Evolutionary conservation across 1,284 basidiomycete genomes (phyloP).

Genomic region (Phellopilus nigrolimitatus): DNA sequence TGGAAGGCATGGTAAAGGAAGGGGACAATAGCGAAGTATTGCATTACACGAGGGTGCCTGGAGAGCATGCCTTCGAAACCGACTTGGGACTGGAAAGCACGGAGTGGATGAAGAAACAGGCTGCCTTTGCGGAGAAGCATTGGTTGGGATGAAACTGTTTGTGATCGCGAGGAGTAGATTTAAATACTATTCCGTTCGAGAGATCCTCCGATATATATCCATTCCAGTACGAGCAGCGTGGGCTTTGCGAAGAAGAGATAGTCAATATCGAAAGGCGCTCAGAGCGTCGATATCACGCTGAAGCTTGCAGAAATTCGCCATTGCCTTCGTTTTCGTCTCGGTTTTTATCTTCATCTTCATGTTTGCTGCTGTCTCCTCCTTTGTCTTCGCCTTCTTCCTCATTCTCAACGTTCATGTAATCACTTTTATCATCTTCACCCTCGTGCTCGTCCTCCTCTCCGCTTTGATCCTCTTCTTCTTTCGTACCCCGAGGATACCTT

Average conservation of each 20-base stretch:
- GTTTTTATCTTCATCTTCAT: too few species aligned
- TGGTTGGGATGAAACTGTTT: slow-evolving; percentile 8
- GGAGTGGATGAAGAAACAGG: slow-evolving; percentile 11
- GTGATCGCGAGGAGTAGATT: too few species aligned
- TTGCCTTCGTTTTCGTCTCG: too few species aligned
- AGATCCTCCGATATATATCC: neutral
- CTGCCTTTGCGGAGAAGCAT: neutral
- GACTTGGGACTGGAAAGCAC: neutral
- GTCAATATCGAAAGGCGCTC: too few species aligned
- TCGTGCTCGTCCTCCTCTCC: neutral
- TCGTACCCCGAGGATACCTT: neutral
- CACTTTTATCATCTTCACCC: neutral
- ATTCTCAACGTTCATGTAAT: too few species aligned
- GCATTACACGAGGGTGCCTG: slow-evolving; percentile 8
- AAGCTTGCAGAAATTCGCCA: too few species aligned
- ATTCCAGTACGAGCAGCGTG: too few species aligned
- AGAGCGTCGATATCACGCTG: too few species aligned
- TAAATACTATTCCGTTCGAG: neutral
- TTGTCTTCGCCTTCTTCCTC: too few species aligned
- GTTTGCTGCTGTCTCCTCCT: too few species aligned
- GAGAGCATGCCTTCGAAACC: slow-evolving; percentile 14
- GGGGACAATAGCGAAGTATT: slow-evolving; percentile 4
- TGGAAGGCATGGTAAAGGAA: slow-evolving; percentile 9
- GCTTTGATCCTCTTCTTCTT: neutral
- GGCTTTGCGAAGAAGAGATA: too few species aligned